Percentiles rank a stretch among this genome's conserved stretches.
These are phyloP conservation scores for Prunus persica DNA, from an alignment of 306 rosid species.

Conservation along the genomic window DNA sequence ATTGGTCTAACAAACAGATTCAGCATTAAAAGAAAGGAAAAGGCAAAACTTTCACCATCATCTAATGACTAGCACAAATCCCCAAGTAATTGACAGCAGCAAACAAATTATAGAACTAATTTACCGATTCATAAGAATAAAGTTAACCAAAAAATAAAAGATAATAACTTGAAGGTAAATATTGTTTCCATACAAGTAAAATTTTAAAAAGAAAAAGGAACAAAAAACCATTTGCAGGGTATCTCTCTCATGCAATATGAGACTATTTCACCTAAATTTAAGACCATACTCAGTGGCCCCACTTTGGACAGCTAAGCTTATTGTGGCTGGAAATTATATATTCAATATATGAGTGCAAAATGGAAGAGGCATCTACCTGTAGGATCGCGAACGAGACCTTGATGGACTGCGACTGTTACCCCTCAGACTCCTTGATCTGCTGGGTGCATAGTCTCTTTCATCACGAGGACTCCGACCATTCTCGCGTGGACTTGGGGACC, in stretches of 20 bases:
- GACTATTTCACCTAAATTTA: background rate
- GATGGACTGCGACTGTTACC: conserved; percentile 47
- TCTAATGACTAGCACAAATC: background rate
- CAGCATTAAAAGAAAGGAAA: background rate
- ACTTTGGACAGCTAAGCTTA: background rate
- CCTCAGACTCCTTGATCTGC: conserved; percentile 59
- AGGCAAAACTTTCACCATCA: background rate
- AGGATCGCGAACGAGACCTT: conserved; percentile 58
- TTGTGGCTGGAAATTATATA: background rate
- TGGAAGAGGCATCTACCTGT: conserved; percentile 48
- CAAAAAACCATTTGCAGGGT: background rate
- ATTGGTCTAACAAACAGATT: background rate
- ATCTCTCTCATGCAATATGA: background rate
- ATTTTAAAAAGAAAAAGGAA: background rate
- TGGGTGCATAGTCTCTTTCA: conserved; percentile 42
- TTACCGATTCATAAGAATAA: background rate
- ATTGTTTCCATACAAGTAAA: background rate
- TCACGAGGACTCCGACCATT: conserved; percentile 50
- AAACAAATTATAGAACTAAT: background rate
- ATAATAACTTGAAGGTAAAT: background rate
- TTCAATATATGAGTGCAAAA: background rate
- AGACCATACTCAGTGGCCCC: background rate
- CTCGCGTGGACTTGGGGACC: conserved; percentile 54
- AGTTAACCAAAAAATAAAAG: background rate
- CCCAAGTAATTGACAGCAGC: background rate